A percentile compares a stretch with the other conserved stretches of the same genome.
These are phyloP conservation scores for Odontarrhena argentea DNA, from an alignment of 345 rosid species.

Conservation along the genomic window DNA sequence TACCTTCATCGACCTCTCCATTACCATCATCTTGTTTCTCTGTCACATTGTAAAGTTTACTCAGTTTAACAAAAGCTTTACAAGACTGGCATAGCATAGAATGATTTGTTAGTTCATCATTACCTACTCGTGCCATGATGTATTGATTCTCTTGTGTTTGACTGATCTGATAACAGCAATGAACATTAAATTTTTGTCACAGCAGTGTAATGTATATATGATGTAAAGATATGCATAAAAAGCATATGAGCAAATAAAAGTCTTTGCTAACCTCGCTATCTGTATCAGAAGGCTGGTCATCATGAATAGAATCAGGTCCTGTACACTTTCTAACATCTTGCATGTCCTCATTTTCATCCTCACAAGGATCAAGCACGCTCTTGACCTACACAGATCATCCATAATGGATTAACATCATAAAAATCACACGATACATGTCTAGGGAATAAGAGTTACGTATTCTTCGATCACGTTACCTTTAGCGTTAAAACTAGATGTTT, in stretches of 20 bases:
- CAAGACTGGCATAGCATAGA: conserved; percentile 3
- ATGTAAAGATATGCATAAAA: conserved; percentile 9
- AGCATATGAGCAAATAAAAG: conserved; percentile 14
- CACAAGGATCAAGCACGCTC: conserved; percentile 98
- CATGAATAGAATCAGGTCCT: conserved; percentile 62
- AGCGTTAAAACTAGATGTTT: conserved; percentile 86
- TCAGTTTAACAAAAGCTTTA: conserved; percentile 32
- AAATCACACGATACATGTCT: conserved; percentile 1
- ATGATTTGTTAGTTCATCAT: conserved; percentile 27
- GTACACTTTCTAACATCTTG: conserved; percentile 69
- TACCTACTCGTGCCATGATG: conserved; percentile 74
- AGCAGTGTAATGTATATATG: conserved; percentile 3
- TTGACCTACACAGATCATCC: conserved; percentile 62
- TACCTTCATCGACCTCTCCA: conserved; percentile 72
- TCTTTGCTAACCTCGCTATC: conserved; percentile 73
- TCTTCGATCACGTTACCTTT: conserved; percentile 52
- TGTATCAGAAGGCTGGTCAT: conserved; percentile 66
- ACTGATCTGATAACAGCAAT: conserved; percentile 55
- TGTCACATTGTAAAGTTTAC: conserved; percentile 41
- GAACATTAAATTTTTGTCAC: conserved; percentile 8
- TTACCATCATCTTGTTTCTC: conserved; percentile 65
- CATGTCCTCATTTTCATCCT: conserved; percentile 78
- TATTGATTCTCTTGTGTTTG: conserved; percentile 62
- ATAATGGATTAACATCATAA: conserved; percentile 4
- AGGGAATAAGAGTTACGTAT: conserved; percentile 18